Evolutionary conservation across 768 basidiomycete species (phyloP), one percentile per base, ranked within the genome.

Genomic region (Pulveroboletus ravenelii): DNA sequence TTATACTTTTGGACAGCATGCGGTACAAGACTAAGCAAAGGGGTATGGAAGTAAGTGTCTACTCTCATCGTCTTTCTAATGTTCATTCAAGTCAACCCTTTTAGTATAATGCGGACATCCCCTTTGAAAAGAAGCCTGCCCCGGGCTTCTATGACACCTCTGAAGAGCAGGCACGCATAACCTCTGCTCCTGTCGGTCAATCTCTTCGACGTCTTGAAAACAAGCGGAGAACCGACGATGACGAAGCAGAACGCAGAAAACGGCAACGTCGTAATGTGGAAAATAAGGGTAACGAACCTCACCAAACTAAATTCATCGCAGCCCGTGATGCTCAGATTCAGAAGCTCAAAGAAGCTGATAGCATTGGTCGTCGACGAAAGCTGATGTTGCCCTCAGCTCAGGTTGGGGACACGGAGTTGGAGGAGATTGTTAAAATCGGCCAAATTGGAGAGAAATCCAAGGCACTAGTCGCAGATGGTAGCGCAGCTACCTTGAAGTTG

Each of bases 361-460:
- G 89, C 47, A 93, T 98, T 50, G 89, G 92, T 23, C 80, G 92
- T 56, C 71, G 96, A 57, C 72, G 91, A 58, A 90, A 89, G 68
- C 74, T 99, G 27, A 79, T 81, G 47, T 75, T 99, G 13, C 96
- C 96, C 0, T 71, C 73, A 23, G 91, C 95, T 6, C 96, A 99
- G 61, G 96, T 99, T 14, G 89, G 92, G 9, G 96, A 99, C 70
- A 71, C 78, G 3, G 96, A 99, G 68, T 70, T 99, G 45, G 96
- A 98, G 71, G 93, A 97, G 57, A 97, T 99, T 54, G 95, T 96
- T 56, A 99, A 98, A 74, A 97, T 98, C 62, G 96, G 96, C 0
- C 84, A 89, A 65, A 87, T 89, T 0, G 87, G 92, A 3, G 93
- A 95, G 72, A 86, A 80, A 59, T 89, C 95, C 15, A 86, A 93